phyloP scores from a whole-genome alignment of 148 eudicot genomes.

The Rhododendron molle region DNA sequence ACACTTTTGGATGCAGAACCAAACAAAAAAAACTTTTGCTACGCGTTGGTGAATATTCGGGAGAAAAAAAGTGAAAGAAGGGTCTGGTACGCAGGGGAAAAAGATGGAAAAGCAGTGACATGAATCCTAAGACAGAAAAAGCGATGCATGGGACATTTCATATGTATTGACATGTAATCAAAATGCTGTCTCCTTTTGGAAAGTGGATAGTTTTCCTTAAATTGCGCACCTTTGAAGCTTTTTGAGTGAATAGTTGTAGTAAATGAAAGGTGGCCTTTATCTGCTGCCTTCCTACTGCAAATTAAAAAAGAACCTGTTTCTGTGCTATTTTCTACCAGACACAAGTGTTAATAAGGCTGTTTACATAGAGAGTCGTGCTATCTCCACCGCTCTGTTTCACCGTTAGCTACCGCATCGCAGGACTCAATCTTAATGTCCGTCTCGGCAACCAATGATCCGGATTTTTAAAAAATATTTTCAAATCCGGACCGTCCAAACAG shows the following conservation, averaged over 20 bases:
- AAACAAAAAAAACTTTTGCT: background rate
- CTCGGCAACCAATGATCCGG: rapidly evolving
- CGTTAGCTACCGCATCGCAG: rapidly evolving
- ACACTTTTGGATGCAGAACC: too few relatives aligned
- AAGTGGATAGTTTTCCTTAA: background rate
- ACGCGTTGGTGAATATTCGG: slow-evolving; percentile 16
- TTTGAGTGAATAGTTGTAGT: background rate
- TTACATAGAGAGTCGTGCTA: background rate
- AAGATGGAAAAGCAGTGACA: background rate
- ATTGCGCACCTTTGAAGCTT: slow-evolving; percentile 11
- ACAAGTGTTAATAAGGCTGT: background rate
- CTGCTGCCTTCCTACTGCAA: background rate
- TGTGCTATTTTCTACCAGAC: slow-evolving; percentile 7
- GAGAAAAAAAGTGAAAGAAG: slow-evolving; percentile 4
- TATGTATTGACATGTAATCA: background rate
- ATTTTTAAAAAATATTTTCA: too few relatives aligned
- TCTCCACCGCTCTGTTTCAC: too few relatives aligned
- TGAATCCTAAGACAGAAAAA: background rate
- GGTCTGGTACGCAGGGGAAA: background rate
- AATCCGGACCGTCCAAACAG: too few relatives aligned
- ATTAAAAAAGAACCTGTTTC: background rate
- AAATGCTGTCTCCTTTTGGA: background rate
- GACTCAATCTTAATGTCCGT: too few relatives aligned
- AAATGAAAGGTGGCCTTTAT: background rate
- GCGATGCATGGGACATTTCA: background rate